A percentile compares a stretch with the other conserved stretches of the same genome.
Evolutionary conservation across 352 stramenopile species (phyloP).

Genomic region (Aphanomyces euteiches): DNA sequence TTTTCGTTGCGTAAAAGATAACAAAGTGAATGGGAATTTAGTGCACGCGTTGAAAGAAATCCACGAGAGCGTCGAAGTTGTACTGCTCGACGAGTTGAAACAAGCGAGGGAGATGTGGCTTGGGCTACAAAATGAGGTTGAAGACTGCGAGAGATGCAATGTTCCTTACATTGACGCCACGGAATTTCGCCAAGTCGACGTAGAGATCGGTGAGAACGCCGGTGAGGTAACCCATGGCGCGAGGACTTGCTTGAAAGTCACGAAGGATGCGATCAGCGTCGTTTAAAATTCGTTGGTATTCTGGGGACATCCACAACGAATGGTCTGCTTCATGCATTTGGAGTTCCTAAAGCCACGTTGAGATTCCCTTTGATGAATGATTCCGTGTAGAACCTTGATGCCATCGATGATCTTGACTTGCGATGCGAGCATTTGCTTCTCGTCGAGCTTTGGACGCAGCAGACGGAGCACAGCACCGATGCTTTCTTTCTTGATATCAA

Average conservation of each 20-base stretch:
- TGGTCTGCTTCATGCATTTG: conserved; percentile 77
- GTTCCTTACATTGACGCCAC: conserved; percentile 50
- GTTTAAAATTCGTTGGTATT: conserved; percentile 74
- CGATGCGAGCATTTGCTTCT: conserved; percentile 65
- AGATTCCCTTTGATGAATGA: too few species aligned
- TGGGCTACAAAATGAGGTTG: conserved; percentile 29
- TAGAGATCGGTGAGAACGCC: conserved; percentile 81
- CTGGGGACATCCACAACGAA: conserved; percentile 63
- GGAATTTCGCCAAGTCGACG: conserved; percentile 82
- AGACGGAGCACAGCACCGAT: conserved; percentile 63
- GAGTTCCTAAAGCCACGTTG: conserved; percentile 40
- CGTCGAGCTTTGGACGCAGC: conserved; percentile 58
- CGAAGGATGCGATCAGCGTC: conserved; percentile 58
- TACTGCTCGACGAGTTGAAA: conserved; percentile 81
- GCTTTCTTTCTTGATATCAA: conserved; percentile 79
- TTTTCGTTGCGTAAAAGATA: conserved; percentile 3
- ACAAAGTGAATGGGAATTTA: not conserved
- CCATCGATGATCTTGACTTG: conserved; percentile 80
- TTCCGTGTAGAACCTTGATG: conserved; percentile 42
- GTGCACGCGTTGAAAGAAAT: conserved; percentile 58
- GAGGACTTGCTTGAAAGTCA: conserved; percentile 69
- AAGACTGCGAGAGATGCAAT: too few species aligned
- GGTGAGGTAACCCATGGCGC: conserved; percentile 72
- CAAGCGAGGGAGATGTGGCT: conserved; percentile 62
- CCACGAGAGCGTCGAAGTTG: conserved; percentile 67